phyloP scores from a whole-genome alignment of 495 filamentous ascomycete genomes.

The Halenospora varia region DNA sequence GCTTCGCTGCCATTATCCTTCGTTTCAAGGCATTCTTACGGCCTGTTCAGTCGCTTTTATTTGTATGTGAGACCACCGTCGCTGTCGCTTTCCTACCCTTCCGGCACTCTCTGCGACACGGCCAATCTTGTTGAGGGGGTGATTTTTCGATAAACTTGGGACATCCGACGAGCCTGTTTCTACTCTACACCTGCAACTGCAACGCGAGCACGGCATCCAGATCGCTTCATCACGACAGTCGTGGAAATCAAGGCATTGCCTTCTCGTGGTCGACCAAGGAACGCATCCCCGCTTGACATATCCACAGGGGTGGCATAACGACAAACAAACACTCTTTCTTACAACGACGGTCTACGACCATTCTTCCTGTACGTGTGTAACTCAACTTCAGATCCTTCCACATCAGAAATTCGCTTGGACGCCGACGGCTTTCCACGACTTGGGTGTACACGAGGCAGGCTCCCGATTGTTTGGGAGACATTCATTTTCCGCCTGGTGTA shows the following conservation, averaged over 20 bases:
- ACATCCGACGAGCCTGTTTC: neutral
- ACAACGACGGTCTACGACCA: neutral
- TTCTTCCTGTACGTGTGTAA: slow-evolving; percentile 17
- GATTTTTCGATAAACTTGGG: neutral
- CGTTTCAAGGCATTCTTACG: neutral
- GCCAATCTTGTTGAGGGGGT: neutral
- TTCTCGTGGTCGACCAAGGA: slow-evolving; percentile 24
- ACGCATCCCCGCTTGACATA: slow-evolving; percentile 18
- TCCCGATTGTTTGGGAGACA: neutral
- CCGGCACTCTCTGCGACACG: neutral
- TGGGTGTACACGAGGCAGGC: neutral
- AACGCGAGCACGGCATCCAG: neutral
- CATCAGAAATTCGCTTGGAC: neutral
- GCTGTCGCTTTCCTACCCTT: neutral
- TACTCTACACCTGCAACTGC: neutral
- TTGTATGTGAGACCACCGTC: neutral
- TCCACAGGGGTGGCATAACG: slow-evolving; percentile 14
- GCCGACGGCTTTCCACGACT: neutral
- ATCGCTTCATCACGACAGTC: neutral
- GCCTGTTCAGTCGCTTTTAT: neutral
- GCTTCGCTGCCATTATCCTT: neutral
- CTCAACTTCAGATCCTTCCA: neutral
- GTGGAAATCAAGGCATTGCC: slow-evolving; percentile 11
- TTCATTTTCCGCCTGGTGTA: neutral
- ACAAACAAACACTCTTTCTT: slow-evolving; percentile 20